Evolutionary conservation across 768 basidiomycete species (phyloP).

Genomic region (Boletus pseudo-olivaceus): DNA sequence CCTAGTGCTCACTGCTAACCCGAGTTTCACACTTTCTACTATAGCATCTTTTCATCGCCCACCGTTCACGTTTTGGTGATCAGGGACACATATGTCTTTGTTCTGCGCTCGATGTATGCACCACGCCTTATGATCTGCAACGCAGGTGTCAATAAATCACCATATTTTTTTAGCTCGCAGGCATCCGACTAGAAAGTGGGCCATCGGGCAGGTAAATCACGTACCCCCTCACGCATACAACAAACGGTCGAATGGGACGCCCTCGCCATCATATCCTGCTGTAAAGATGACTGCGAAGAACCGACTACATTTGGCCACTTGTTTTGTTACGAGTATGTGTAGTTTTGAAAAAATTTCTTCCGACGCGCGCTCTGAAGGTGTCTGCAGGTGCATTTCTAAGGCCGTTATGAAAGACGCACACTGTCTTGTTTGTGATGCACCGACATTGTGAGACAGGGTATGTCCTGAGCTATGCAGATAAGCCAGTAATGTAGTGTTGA

Average conservation of each 20-base stretch:
- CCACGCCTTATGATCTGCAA: background rate
- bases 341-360: background rate
- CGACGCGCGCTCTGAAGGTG: background rate
- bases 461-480: too few relatives aligned
- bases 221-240: background rate
- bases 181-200: constrained; percentile 16
- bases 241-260: constrained; percentile 7
- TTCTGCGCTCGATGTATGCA: background rate
- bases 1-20: constrained; percentile 3
- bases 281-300: constrained; percentile 46
- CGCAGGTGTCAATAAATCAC: constrained; percentile 29
- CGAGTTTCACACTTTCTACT: background rate
- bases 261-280: constrained; percentile 36
- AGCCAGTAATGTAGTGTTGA: too few relatives aligned
- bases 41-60: constrained; percentile 30
- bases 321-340: constrained; percentile 48
- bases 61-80: constrained; percentile 19
- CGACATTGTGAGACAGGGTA: too few relatives aligned
- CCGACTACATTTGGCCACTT: constrained; percentile 63
- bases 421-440: constrained; percentile 52
- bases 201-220: constrained; percentile 12
- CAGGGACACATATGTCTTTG: constrained; percentile 12
- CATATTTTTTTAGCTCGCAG: constrained; percentile 30
- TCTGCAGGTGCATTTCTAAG: constrained; percentile 49
- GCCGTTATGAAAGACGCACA: constrained; percentile 43